A percentile compares a stretch with the other conserved stretches of the same genome.
Evolutionary conservation across 441 rosid species (phyloP).

Genomic region (Aleurites moluccanus): DNA sequence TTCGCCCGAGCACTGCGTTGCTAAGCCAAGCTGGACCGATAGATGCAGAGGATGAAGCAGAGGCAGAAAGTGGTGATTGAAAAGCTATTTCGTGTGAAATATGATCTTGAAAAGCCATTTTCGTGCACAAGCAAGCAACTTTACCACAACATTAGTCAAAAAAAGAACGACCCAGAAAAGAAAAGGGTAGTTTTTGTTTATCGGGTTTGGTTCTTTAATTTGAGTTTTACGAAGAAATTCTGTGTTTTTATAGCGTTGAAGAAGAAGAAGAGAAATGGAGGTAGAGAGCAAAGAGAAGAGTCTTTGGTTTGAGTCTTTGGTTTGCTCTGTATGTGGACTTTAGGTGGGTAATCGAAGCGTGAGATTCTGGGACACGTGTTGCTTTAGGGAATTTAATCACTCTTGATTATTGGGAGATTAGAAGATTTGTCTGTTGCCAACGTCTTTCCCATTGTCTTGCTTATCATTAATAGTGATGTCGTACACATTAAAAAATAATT

Average conservation of each 20-base stretch:
- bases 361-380: conserved; percentile 20
- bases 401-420: background rate
- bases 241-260: background rate
- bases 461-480: background rate
- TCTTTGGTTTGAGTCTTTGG: background rate
- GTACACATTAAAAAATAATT: background rate
- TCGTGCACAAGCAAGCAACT: background rate
- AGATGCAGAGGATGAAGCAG: conserved; percentile 23
- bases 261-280: background rate
- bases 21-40: conserved; percentile 39
- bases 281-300: too few species aligned
- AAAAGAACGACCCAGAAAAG: background rate
- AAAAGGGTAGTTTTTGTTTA: background rate
- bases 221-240: conserved; percentile 1
- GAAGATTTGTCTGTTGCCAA: background rate
- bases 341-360: conserved; percentile 20
- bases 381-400: background rate
- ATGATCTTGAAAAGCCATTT: conserved; percentile 34
- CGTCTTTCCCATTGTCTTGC: background rate
- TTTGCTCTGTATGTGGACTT: conserved; percentile 8
- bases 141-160: background rate
- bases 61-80: conserved; percentile 20
- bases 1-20: conserved; percentile 37
- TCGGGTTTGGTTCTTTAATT: background rate
- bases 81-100: conserved; percentile 29